These are phyloP conservation scores for Cicer judaicum DNA, from an alignment of 306 rosid species.

Conservation along the genomic window DNA sequence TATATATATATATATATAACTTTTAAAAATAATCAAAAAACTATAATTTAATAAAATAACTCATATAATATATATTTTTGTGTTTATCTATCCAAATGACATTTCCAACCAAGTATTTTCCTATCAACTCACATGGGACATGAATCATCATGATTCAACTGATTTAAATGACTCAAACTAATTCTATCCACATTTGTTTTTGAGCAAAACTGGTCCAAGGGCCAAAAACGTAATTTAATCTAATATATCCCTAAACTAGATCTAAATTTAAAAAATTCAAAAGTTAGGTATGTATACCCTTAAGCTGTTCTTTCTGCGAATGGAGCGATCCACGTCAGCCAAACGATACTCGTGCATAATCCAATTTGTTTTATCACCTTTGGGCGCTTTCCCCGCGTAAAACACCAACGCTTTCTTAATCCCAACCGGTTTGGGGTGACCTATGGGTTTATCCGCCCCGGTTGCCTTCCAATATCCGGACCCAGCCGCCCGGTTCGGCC, in stretches of 20 bases:
- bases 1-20: no score
- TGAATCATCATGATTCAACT: background rate
- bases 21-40: no score
- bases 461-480: constrained; percentile 98
- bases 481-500: constrained; percentile 98
- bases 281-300: constrained; percentile 63
- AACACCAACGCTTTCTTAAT: constrained; percentile 96
- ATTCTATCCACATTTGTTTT: background rate
- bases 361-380: constrained; percentile 96
- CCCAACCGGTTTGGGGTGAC: constrained; percentile 81
- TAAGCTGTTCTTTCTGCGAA: constrained; percentile 80
- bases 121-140: background rate
- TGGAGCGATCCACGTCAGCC: constrained; percentile 89
- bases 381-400: constrained; percentile 88
- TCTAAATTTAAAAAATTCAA: background rate
- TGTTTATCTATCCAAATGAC: background rate
- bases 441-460: constrained; percentile 95
- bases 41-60: no score
- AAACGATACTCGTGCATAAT: constrained; percentile 98
- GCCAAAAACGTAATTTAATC: background rate
- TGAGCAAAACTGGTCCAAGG: background rate
- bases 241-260: constrained; percentile 18
- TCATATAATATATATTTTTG: no score
- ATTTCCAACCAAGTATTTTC: background rate
- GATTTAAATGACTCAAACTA: no score